These are phyloP conservation scores for Phytophthora vignae DNA, from an alignment of 352 stramenopile species.

Conservation along the genomic window DNA sequence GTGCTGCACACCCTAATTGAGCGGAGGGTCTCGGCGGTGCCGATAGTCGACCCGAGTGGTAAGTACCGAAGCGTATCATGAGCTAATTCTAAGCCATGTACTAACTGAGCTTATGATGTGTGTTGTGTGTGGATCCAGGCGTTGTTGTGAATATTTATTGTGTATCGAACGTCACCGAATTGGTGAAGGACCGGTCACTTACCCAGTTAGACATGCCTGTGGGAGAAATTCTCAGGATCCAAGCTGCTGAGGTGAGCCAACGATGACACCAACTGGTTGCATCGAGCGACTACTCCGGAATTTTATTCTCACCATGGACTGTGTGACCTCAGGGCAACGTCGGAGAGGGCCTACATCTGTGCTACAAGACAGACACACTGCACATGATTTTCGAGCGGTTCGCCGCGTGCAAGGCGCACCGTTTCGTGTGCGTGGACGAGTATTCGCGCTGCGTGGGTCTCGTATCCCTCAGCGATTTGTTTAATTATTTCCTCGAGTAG, in stretches of 20 bases:
- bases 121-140: conserved; percentile 38
- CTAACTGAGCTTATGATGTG: conserved; percentile 13
- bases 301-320: conserved; percentile 13
- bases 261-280: not conserved
- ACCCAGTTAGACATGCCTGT: conserved; percentile 91
- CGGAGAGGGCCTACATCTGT: conserved; percentile 84
- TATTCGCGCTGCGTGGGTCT: conserved; percentile 83
- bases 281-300: not conserved
- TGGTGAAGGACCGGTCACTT: conserved; percentile 90
- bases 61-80: conserved; percentile 26
- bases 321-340: conserved; percentile 71
- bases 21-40: conserved; percentile 80
- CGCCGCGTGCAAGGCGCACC: conserved; percentile 86
- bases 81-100: not conserved
- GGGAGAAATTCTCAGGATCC: conserved; percentile 86
- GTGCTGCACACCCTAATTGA: conserved; percentile 92
- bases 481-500: conserved; percentile 93
- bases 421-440: conserved; percentile 88
- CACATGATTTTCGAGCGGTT: conserved; percentile 93
- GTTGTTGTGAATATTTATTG: conserved; percentile 94
- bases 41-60: conserved; percentile 87
- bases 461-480: conserved; percentile 90
- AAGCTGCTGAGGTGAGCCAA: conserved; percentile 78
- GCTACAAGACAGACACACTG: conserved; percentile 90
- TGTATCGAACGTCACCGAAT: conserved; percentile 91